Percentiles rank a stretch among this genome's conserved stretches.
phyloP scores from a whole-genome alignment of 495 filamentous ascomycete species.

The Penicillium steckii region DNA sequence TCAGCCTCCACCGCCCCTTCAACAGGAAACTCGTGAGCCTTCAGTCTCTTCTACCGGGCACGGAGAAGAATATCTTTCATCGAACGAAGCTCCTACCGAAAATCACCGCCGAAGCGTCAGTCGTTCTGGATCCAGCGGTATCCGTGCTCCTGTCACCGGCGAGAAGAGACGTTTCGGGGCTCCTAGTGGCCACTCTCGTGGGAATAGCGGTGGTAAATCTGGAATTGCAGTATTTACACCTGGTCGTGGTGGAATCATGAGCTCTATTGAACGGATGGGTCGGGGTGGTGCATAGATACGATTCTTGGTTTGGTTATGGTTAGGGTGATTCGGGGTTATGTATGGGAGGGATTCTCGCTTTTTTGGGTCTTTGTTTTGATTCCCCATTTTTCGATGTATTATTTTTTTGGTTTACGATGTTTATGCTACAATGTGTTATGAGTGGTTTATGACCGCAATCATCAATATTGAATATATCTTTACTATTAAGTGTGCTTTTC shows the following conservation, averaged over 20 bases:
- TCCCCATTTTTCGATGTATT: too few relatives aligned
- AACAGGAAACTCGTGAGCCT: conserved; percentile 10
- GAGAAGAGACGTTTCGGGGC: conserved; percentile 36
- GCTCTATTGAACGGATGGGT: conserved; percentile 70
- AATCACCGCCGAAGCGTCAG: conserved; percentile 26
- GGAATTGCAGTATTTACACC: conserved; percentile 46
- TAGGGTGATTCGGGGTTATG: too few relatives aligned
- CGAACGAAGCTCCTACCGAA: conserved; percentile 22
- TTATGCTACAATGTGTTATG: not conserved
- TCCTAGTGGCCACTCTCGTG: conserved; percentile 31
- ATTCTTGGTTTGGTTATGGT: too few relatives aligned
- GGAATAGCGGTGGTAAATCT: conserved; percentile 41
- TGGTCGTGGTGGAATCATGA: conserved; percentile 63
- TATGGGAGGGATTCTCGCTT: not conserved
- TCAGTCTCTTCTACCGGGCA: conserved; percentile 22
- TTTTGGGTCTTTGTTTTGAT: not conserved
- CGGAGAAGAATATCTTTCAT: not conserved
- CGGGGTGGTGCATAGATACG: conserved; percentile 28
- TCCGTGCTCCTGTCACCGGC: conserved; percentile 33
- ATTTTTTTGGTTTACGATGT: not conserved
- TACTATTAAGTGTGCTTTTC: too few relatives aligned
- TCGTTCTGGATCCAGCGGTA: conserved; percentile 29
- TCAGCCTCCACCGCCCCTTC: conserved; percentile 18
- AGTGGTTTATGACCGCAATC: too few relatives aligned
- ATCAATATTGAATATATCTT: not conserved